Base-by-base conservation (phyloP, 768 basidiomycete species). In the Macrolepiota albuminosa region DNA sequence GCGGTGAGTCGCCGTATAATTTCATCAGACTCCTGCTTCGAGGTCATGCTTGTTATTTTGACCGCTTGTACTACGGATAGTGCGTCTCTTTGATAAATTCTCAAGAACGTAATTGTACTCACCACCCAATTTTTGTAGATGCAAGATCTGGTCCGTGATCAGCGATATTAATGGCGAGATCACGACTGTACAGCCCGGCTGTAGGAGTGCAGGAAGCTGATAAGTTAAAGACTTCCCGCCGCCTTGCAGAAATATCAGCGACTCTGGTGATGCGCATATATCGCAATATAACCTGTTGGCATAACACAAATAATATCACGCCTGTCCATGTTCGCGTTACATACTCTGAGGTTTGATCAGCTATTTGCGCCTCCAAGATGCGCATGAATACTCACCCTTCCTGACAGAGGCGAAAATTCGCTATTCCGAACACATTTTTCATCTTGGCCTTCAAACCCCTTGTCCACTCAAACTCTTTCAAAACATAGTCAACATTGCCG, bases 201-300 rank as follows among this genome's bases (percentile, higher is more conserved):
- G 79, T 3, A 95, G 70, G 3, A 95, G 74, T 0, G 95, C 94
- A 1, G 95, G 95, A 14, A 97, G 81, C 68, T 97, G 95, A 72
- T 95, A 98, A 0, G 93, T 95, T 63, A 98, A 72, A 0, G 88
- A 91, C 71, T 98, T 97, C 14, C 95, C 95, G 8, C 95, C 95
- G 46, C 95, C 93, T 84, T 31, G 62, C 18, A 64, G 24, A 21
- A 54, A 51, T 37, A 39, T 64, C 1, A 47, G 52, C 59, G 47
- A 24, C 34, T 49, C 58, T 50, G 10, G 54, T 42, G 52, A 51
- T 50, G 29, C 33, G n/a, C 10, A 21, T 45, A 58, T 14, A 7
- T 29, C 6, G 53, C 13, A 29, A 57, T 50, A 68, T 47, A 66
- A 86, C 89, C 91, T 60, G 91, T 94, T 1, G 92, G 92, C 91